Evolutionary conservation across 306 rosid species (phyloP).

Genomic region (Dicorynia guianensis): DNA sequence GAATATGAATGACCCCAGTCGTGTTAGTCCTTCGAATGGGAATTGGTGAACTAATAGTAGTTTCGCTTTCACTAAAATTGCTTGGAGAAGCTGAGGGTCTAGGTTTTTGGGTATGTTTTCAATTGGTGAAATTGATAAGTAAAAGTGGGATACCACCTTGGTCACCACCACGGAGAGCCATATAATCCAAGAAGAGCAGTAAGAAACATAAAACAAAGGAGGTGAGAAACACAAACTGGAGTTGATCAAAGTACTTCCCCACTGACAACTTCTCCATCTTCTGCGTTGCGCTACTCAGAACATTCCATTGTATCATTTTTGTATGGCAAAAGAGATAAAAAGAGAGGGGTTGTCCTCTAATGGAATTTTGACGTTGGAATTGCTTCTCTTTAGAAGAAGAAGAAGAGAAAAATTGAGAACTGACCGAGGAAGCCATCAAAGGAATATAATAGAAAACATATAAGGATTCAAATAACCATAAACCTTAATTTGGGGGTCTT

Average conservation of each 20-base stretch:
- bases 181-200: constrained; percentile 46
- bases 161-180: constrained; percentile 29
- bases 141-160: constrained; percentile 29
- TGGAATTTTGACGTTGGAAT: neutral
- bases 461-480: too few relatives aligned
- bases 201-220: constrained; percentile 34
- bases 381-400: neutral
- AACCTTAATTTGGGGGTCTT: neutral
- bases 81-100: constrained; percentile 4
- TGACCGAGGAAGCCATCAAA: constrained; percentile 12
- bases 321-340: neutral
- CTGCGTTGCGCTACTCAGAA: constrained; percentile 6
- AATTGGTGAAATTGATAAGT: too few relatives aligned
- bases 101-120: neutral
- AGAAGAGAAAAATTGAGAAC: neutral
- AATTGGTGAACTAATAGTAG: neutral
- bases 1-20: neutral
- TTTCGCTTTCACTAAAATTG: constrained; percentile 13
- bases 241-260: constrained; percentile 38
- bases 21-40: constrained; percentile 3
- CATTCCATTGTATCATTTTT: neutral
- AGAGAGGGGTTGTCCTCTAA: neutral
- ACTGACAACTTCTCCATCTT: constrained; percentile 34
- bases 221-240: constrained; percentile 54
- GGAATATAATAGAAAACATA: constrained; percentile 5